Base-by-base conservation (phyloP, 2,329 filamentous ascomycete genomes). In the Talaromyces marneffei region DNA sequence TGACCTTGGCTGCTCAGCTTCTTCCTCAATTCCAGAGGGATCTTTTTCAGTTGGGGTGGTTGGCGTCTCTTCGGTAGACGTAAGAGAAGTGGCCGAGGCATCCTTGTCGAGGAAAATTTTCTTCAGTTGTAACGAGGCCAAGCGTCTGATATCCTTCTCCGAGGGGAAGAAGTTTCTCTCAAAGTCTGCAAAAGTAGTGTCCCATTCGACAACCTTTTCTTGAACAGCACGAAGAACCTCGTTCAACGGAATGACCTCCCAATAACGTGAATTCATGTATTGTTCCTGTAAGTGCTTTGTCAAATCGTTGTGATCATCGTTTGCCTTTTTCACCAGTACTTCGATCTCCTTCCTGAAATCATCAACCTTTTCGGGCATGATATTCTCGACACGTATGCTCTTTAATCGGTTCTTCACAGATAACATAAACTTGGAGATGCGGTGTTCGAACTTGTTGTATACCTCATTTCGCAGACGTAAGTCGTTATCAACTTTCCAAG, bases 401-500 rank as follows among this genome's bases (percentile, higher is more conserved):
- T 89, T 89, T 62, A 99, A 83, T 57, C 94, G 85, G 10, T 87
- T 84, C 70, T 88, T 90, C 57, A 99, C 91, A 0, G 93, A 96
- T 20, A 84, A 76, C 81, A 96, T 96, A 77, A 97, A 99, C 23
- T 87, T 87, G 65, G 86, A 87, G 77, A 96, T 87, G 37, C 91
- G 86, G 58, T 91, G 87, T 70, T 96, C 90, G 64, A 89, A 89
- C 70, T 87, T 89, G 23, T 80, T 82, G 71, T 90, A 99, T 33
- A 96, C 86, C 25, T 96, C 91, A 68, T 99, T 99, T 74, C 96
- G 96, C 68, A 99, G 83, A 66, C 84, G 89, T 54, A 99, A 78
- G 71, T 99, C 94, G 65, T 95, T 90, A 67, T 96, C 93, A 27
- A 99, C 94, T 74, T 97, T 97, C 93, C 95, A 99, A 0, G 93